Base-by-base conservation (phyloP, 1,284 basidiomycete species). In the Earliella scabrosa region DNA sequence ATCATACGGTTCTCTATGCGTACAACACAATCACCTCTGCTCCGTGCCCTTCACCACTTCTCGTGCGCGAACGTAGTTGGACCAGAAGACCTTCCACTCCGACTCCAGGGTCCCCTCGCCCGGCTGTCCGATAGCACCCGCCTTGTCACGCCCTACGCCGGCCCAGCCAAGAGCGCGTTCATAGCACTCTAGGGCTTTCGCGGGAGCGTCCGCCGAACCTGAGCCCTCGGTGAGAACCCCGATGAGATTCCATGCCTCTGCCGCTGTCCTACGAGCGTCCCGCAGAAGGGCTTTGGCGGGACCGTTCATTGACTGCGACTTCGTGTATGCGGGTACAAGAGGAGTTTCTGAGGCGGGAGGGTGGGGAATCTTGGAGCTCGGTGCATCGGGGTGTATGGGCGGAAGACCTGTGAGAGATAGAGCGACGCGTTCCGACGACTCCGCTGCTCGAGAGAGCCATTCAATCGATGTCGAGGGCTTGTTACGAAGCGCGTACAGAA, bases 251-350 rank as follows among this genome's bases (percentile, higher is more conserved):
- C 92, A 92, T 8, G 85, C 84, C 70, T 87, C 85, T 0, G 83
- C 83, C 13, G 88, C 86, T 16, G 86, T 85, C 34, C 88, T 77
- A 16, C 86, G 79, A 14, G 90, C 82, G 66, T 92, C 88, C 21
- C 86, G 82, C 39, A 92, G 76, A 5, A 92, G 72, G 41, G 76
- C 77, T 39, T 65, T 70, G n/a, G 90, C 87, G 1, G 84, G 82
- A 52, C 77, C 79, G 45, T 71, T 75, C 75, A 88, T 80, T 34
- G 77, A 73, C 35, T 65, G 71, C 10, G 82, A 83, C 52, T 75
- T 73, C 3, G 68, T 63, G 65, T 81, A 86, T 11, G 64, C 66
- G n/a, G 76, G 65, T 16, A 79, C 62, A 14, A 85, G 72, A 11
- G 77, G 64, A 26, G 77, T 69, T 60, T 77, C 71, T 46, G 77